These are phyloP conservation scores for Gamsiella multidivaricata DNA, from an alignment of 192 early-diverging fungal species.

Conservation along the genomic window DNA sequence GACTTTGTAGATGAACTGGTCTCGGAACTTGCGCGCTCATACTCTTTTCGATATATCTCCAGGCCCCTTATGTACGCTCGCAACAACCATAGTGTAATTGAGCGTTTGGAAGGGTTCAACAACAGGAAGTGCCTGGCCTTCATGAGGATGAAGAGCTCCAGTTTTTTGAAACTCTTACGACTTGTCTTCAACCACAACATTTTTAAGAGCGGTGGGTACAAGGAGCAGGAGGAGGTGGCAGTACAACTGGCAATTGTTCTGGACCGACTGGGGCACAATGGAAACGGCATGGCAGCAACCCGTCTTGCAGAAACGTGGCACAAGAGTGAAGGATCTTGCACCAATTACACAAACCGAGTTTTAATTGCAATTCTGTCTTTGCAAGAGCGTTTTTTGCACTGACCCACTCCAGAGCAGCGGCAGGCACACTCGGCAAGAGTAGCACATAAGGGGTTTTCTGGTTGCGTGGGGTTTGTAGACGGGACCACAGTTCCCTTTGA, in stretches of 20 bases:
- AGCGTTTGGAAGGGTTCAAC: slow-evolving; percentile 2
- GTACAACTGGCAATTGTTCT: neutral
- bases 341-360: neutral
- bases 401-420: neutral
- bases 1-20: neutral
- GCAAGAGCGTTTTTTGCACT: neutral
- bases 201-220: neutral
- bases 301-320: neutral
- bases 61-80: neutral
- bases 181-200: neutral
- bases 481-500: neutral
- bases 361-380: neutral
- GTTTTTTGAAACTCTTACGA: neutral
- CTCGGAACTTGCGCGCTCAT: neutral
- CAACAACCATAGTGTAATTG: neutral
- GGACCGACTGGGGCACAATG: neutral
- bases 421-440: neutral
- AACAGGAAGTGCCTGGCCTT: neutral
- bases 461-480: slow-evolving; percentile 4
- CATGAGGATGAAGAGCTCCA: neutral
- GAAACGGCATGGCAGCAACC: neutral
- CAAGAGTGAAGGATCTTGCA: neutral
- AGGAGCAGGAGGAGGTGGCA: neutral
- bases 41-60: neutral
- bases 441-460: neutral